Base-by-base conservation (phyloP, 257 asterid genomes). In the Solanum etuberosum region DNA sequence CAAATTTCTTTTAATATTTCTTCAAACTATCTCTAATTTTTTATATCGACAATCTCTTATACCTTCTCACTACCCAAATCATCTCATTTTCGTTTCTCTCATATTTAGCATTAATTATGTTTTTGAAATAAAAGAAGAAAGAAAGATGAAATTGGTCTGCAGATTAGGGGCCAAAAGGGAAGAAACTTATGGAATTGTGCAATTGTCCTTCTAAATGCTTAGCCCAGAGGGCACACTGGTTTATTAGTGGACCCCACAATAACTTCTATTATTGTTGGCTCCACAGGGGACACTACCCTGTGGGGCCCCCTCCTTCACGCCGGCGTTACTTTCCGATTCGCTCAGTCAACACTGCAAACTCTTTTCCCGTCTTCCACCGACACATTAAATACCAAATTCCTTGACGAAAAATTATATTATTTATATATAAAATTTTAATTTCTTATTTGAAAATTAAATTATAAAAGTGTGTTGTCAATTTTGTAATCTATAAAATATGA, bases 201-300 rank as follows among this genome's bases (percentile, higher is more conserved):
- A n/a, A n/a, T 86, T 76, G 88, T 86, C 87, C 74, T 42, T 25
- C 4, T 61, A 88, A 70, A 78, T 90, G 90, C 87, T 51, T 18
- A 51, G 70, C 42, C 14, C 83, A 57, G 32, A 84, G 89, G 91
- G 87, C 78, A 86, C 95, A 88, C 57, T n/a, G 37, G 31, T 43
- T 46, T 48, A 63, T 77, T 21, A 7, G 34, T 85, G 92, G 85
- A 23, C 86, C 94, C 94, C 90, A 87, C 89, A n/a, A 20, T 9
- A n/a, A n/a, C 59, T 31, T 31, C 83, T 20, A 81, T 85, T 23
- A 27, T 7, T 91, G 94, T 89, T 90, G 68, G 68, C 74, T 88
- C 83, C 61, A 83, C 76, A 40, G 93, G 91, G 83, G 90, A 86
- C 92, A 86, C 6, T 20, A 80, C 5, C 23, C 11, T 3, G 40